Evolutionary conservation across 345 rosid genomes (phyloP).

Genomic region (Rhodamnia rubescens): DNA sequence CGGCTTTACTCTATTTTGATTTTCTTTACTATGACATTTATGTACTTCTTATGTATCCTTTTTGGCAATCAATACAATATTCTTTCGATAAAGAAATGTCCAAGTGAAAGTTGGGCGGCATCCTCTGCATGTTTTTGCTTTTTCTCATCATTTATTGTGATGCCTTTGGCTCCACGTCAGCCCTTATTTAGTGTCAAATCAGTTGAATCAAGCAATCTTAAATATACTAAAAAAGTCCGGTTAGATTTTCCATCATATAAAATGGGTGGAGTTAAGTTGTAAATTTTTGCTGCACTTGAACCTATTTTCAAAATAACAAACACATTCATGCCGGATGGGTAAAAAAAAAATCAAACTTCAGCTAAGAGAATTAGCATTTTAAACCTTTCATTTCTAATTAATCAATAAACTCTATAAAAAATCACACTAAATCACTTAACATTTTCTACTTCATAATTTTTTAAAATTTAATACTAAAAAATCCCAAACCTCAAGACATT

Average conservation of each 20-base stretch:
- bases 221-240: neutral
- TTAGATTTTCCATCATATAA: neutral
- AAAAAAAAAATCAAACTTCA: neutral
- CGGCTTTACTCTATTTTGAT: no score
- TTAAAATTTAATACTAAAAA: no score
- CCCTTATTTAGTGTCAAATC: neutral
- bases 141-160: neutral
- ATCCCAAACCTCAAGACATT: no score
- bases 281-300: neutral
- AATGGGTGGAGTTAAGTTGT: neutral
- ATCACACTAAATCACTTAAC: neutral
- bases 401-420: neutral
- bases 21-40: no score
- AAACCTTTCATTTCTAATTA: neutral
- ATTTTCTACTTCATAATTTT: neutral
- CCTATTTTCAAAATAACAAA: neutral
- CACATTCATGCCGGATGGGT: no score
- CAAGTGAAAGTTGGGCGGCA: neutral
- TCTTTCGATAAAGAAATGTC: neutral
- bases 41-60: no score
- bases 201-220: accelerated
- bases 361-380: neutral
- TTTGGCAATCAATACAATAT: no score
- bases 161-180: neutral
- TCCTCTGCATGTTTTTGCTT: accelerated